A percentile compares a stretch with the other conserved stretches of the same genome.
Evolutionary conservation across 495 filamentous ascomycete species (phyloP).

Genomic region (Recurvomyces mirabilis): DNA sequence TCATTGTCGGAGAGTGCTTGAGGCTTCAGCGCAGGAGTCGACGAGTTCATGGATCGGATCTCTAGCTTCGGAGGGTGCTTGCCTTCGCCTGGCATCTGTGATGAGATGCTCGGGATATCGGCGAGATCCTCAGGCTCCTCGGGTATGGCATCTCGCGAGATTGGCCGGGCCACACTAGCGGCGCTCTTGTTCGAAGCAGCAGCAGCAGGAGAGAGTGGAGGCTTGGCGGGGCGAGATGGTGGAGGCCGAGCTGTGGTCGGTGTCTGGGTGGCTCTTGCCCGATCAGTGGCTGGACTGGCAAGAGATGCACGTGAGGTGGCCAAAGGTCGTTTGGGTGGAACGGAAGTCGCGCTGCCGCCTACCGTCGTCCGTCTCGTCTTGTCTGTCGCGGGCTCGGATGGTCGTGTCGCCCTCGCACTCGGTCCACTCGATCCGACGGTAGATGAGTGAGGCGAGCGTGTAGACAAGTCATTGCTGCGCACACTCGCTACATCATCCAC

Average conservation of each 20-base stretch:
- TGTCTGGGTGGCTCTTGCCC: neutral
- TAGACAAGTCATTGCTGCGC: too few relatives aligned
- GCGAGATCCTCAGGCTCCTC: constrained; percentile 11
- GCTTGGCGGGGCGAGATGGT: constrained; percentile 1
- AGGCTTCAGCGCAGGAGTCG: constrained; percentile 9
- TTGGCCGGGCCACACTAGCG: neutral
- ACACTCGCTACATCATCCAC: too few relatives aligned
- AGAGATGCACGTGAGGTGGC: constrained; percentile 4
- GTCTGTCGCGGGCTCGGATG: constrained; percentile 4
- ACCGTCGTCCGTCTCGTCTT: constrained; percentile 14
- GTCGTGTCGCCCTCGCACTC: too few relatives aligned
- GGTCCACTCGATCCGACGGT: too few relatives aligned
- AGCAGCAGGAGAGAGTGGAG: constrained; percentile 1
- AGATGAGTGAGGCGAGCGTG: too few relatives aligned
- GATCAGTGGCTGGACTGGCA: constrained; percentile 5
- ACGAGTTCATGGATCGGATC: constrained; percentile 9
- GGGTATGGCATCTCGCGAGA: constrained; percentile 5
- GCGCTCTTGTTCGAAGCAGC: constrained; percentile 9
- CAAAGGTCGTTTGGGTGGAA: constrained; percentile 7
- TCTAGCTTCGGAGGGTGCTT: constrained; percentile 12
- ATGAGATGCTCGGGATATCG: neutral
- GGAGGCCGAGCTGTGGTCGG: neutral
- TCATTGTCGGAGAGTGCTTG: constrained; percentile 17
- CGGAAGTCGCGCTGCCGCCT: constrained; percentile 1
- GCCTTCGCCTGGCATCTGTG: neutral